These are phyloP conservation scores for Saussurea involucrata DNA, from an alignment of 129 eudicot species.

Conservation along the genomic window DNA sequence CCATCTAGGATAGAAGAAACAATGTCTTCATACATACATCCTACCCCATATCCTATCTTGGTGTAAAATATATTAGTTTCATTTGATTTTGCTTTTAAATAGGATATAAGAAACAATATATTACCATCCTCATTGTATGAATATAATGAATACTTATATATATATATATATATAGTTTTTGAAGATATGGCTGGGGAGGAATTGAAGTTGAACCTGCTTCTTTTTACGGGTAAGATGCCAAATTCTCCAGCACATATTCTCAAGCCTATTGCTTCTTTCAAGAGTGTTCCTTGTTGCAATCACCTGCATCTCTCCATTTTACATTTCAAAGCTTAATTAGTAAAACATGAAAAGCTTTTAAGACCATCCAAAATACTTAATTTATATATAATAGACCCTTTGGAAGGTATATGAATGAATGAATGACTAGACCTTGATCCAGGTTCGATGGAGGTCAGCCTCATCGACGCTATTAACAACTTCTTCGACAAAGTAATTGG, in stretches of 20 bases:
- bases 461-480: conserved; percentile 78
- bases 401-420: background rate
- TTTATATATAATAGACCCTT: background rate
- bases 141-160: background rate
- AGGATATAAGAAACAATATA: no score
- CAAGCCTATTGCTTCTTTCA: conserved; percentile 72
- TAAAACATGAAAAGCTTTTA: background rate
- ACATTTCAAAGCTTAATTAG: conserved; percentile 12
- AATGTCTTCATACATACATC: background rate
- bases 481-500: conserved; percentile 79
- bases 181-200: conserved; percentile 10
- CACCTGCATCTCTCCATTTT: conserved; percentile 42
- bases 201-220: conserved; percentile 51
- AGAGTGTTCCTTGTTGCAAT: conserved; percentile 81
- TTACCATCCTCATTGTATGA: no score
- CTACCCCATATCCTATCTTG: background rate
- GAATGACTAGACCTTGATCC: conserved; percentile 60
- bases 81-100: background rate
- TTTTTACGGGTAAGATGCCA: conserved; percentile 91
- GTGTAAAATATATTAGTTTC: background rate
- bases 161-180: background rate
- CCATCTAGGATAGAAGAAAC: background rate
- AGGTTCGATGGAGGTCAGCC: conserved; percentile 71
- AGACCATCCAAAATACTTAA: background rate
- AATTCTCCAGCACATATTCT: conserved; percentile 92